These are phyloP conservation scores for Lichtheimia ramosa DNA, from an alignment of 371 early-diverging fungal genomes.

Conservation along the genomic window DNA sequence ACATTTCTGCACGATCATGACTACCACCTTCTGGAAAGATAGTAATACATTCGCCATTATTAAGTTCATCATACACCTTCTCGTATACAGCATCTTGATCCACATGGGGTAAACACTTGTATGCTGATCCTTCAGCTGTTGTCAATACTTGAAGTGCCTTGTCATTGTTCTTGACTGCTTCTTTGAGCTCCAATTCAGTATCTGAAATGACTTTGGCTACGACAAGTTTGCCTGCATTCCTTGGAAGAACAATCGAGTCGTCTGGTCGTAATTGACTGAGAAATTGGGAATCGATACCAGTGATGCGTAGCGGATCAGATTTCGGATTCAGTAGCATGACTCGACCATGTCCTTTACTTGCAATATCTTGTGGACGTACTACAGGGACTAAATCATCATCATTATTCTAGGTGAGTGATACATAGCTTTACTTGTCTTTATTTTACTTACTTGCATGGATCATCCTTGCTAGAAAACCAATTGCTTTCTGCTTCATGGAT, in stretches of 20 bases:
- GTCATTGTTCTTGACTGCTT: conserved; percentile 35
- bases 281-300: conserved; percentile 70
- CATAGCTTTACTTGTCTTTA: too few relatives aligned
- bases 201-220: conserved; percentile 77
- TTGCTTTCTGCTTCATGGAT: conserved; percentile 75
- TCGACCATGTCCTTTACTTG: conserved; percentile 63
- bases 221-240: conserved; percentile 55
- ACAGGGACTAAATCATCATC: conserved; percentile 70
- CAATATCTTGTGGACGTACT: conserved; percentile 83
- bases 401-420: too few relatives aligned
- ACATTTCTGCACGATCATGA: conserved; percentile 89
- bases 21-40: conserved; percentile 96
- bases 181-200: conserved; percentile 65
- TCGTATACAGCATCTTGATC: conserved; percentile 83
- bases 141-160: conserved; percentile 57
- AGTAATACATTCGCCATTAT: conserved; percentile 80
- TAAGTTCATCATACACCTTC: conserved; percentile 72
- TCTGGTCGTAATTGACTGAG: conserved; percentile 61
- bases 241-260: conserved; percentile 56
- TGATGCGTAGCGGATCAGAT: conserved; percentile 60
- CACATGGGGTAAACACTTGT: conserved; percentile 77
- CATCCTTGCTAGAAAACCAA: conserved; percentile 76
- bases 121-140: conserved; percentile 55
- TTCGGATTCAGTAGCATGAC: conserved; percentile 62
- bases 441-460: conserved; percentile 61